Evolutionary conservation across 805 yeast genomes (phyloP), one percentile per base, ranked within the genome.

Genomic region (Pichia gijzeniarum): DNA sequence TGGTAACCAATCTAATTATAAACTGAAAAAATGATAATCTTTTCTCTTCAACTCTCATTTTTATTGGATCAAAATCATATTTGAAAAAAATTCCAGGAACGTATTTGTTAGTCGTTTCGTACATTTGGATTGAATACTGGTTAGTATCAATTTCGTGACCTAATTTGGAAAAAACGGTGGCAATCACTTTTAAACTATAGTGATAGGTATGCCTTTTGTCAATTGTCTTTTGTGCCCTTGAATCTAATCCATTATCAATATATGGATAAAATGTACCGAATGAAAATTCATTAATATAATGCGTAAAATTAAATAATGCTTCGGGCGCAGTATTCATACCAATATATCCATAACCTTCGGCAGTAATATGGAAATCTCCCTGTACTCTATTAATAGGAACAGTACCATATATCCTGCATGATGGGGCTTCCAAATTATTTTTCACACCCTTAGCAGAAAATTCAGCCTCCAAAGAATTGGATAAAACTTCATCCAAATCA

Each of bases 241-340:
- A 72, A 62, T 93, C 98, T 51, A 93, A 72, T n/a, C 96, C 95
- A 59, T 91, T 91, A 54, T 82, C 74, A 51, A 90, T 72, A 54
- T 76, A 83, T 3, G 99, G 97, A 58, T 79, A 89, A 63, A 84
- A 89, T 32, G 79, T 86, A 13, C 99, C 99, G 65, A 82, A 91
- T 10, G 97, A 88, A 51, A 89, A 77, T 62, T 91, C 98, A 48
- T 77, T 77, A 48, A 93, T 82, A 5, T 79, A 78, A 64, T 93
- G 99, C 1, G 95, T 76, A 60, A 91, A 84, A 58, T 91, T 85
- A 48, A 86, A 65, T 19, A 72, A 65, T 34, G 77, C 77, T 7
- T 57, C 30, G 1, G 76, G 77, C 10, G 73, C 70, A 36, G 65
- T 63, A 21, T 21, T 17, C 38, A 76, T 67, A 50, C 80, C 81